Evolutionary conservation across 2,329 filamentous ascomycete species (phyloP), one percentile per base, ranked within the genome.

Genomic region (Westerdykella aurantiaca): DNA sequence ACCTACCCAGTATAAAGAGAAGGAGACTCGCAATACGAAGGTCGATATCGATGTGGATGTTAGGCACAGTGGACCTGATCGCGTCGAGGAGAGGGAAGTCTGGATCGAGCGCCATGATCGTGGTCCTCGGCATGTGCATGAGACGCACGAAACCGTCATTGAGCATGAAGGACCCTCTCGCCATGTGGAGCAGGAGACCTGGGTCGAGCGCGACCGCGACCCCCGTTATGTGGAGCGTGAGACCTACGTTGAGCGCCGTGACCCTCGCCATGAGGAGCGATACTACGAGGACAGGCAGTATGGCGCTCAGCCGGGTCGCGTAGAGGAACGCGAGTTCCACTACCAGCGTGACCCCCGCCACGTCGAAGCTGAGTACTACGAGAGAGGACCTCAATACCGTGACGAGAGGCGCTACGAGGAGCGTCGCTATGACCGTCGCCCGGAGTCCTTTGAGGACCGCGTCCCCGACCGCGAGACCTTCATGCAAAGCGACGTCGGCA

Each of bases 371-470:
- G 31, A 42, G 10, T 56, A 51, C 44, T 45, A 47, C n/a, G 52
- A 58, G 46, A 49, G 52, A 38, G 54, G 56, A 34, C 56, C 52
- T 35, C 45, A 37, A 22, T 48, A 49, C 43, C 52, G 50, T 6
- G 55, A 55, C 23, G 56, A 59, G 38, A 53, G 48, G 34, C 54
- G 51, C 37, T 60, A 60, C 45, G 56, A 57, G 25, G 52, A 61
- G 49, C 57, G 52, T 37, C 52, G 52, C 44, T 48, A 45, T 41
- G 41, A 45, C 13, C 61, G 61, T 37, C 60, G 60, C 44, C 53
- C 60, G 2, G 61, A 65, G 41, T 57, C 60, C 11, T 65, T 58
- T 33, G 63, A 66, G 39, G 63, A 65, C 50, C 61, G 60, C 38
- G 55, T 64, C n/a, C 63, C 61, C 2, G 60, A 66, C 42, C 58